Base-by-base conservation (phyloP, 78 protist species). In the Dictyostelium intermedium region DNA sequence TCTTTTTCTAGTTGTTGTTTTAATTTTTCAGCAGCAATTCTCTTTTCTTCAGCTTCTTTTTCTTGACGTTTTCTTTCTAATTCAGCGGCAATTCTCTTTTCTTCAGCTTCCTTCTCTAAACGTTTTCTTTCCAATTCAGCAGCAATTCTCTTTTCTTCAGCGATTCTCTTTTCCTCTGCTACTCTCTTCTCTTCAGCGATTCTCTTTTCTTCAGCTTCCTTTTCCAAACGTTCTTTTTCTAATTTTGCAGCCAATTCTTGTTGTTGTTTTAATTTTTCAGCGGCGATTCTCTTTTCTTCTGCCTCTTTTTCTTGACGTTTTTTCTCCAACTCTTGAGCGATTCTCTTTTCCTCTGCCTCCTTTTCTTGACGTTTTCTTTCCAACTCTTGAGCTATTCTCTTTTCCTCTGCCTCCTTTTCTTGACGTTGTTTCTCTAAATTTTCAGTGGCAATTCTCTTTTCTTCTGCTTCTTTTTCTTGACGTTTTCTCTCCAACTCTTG, bases 81-180 rank as follows among this genome's bases (percentile, higher is more conserved):
- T 20, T 56, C 61, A 30, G 56, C 84, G 0, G 77, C 81, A 16
- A 85, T 45, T 76, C 85, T 50, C 80, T 87, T 78, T 78, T 79
- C 11, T 37, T 85, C 91, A 10, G 37, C 37, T 69, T 69, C 30
- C 14, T n/a, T 25, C 14, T 4, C n/a, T 66, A 37, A 14, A 13
- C 78, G 84, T 60, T 39, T 11, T 63, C 41, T 50, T 10, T n/a
- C 27, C 1, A 1, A 3, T 20, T 56, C 61, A 30, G 56, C 34
- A 2, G 74, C 74, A 66, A 10, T 10, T 66, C 14, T n/a, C 74
- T 66, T 25, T 66, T 66, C 34, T 1, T 11, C 74, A 5, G 43
- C 43, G 4, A 39, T 39, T 39, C 13, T 69, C 30, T 66, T n/a
- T 25, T 66, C 30, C n/a, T 66, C 34, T 6, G 74, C 74, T 23